Evolutionary conservation across 192 early-diverging fungal species (phyloP), one percentile per base, ranked within the genome.

Genomic region (Coemansia guatemalensis): DNA sequence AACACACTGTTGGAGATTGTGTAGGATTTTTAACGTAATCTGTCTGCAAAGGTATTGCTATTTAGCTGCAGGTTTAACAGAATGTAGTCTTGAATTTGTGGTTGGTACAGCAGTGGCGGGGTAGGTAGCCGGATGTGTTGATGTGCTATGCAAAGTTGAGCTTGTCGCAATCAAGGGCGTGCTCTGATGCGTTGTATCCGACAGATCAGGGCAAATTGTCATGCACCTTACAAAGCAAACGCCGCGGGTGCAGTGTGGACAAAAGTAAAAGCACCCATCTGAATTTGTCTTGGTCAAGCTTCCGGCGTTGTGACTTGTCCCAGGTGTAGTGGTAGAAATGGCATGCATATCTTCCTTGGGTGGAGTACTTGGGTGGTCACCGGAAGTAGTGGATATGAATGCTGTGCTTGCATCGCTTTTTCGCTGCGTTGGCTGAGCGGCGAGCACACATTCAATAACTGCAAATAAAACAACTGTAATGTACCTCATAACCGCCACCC

Each of bases 201-300:
- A 39, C 35, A 61, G 60, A 12, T 71, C 75, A 5, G 69, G 65
- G 29, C 69, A 78, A 18, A 78, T 65, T 7, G 69, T 78, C 66
- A 78, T 78, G 58, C 69, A 78, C 2, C 75, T 60, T 23, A 68
- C 25, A 48, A 78, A 39, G 20, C 75, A 78, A 27, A 71, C 30
- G 5, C 69, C 69, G 14, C 75, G 66, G 5, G 75, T 48, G 8
- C 75, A 78, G 35, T 61, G 65, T 1, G 69, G 75, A 22, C 75
- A 78, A 60, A 78, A 71, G 51, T 78, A 72, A n/a, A 53, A 68
- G 58, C 75, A 72, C 0, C 57, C 64, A 30, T 48, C 27, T 17
- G 63, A 48, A 9, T 5, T 64, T 18, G 53, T 14, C 23, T 22
- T 27, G 44, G 35, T 8, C 35, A 39, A 39, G 35, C 9, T 39